Evolutionary conservation across 768 basidiomycete genomes (phyloP), one percentile per base, ranked within the genome.

Genomic region (Panaeolus papilionaceus): DNA sequence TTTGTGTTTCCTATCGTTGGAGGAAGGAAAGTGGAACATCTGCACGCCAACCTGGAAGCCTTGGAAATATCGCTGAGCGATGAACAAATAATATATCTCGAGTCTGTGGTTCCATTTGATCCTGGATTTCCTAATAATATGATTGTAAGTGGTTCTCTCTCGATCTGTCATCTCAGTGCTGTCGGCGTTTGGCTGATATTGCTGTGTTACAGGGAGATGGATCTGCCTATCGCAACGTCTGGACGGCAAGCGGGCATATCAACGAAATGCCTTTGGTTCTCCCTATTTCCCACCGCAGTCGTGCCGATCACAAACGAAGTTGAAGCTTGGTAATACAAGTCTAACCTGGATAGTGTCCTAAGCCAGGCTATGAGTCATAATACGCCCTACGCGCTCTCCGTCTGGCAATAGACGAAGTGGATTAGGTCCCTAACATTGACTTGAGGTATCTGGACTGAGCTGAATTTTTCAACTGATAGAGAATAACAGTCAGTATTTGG

Each of bases 1-100:
- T 84, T 81, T 61, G 84, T 86, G 0, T 87, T 87, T 75, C 84
- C 84, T 1, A 79, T 86, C 51, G 72, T 85, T 28, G 84, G 84
- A 10, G 83, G 84, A 3, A 78, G 84, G 61, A 88, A 86, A 68
- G 76, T 84, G n/a, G 83, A 84, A 71, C 84, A 88, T n/a, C 72
- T 88, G 33, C 61, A 74, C 51, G 81, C 79, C 45, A 88, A 86
- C 69, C 63, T 86, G 23, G 80, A 85, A 67, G 85, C 85, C 6
- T 75, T 87, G 12, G 76, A 79, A n/a, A 80, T 88, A 40, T 70
- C 72, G 0, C 77, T 87, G 76, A 6, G 69, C 69, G 0, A 67
- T 63, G 82, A 83, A 62, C 85, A 87, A 33, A 83, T 86, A 44
- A 70, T 72, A 47, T 78, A 74, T 38, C 69, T 88, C 23, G 86